Base-by-base conservation (phyloP, 805 yeast genomes). In the Debaryomyces hansenii region DNA sequence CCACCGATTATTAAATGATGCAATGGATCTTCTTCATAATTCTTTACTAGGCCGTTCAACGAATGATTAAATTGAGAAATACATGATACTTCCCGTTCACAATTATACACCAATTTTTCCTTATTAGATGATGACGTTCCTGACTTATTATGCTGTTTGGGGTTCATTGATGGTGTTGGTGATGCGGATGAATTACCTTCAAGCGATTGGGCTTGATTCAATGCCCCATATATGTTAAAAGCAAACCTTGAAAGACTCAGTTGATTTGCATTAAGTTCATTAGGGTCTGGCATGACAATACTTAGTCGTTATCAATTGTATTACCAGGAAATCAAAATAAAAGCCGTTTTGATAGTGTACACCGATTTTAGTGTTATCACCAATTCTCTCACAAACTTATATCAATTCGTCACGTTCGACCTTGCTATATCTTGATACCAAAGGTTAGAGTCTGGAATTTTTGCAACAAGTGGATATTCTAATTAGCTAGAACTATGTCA, bases 161-260 rank as follows among this genome's bases (percentile, higher is more conserved):
- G 51, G 39, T 45, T 45, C 18, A 34, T 33, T 9, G 61, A 54
- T 10, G 60, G 50, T n/a, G 55, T 37, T 11, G 57, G 48, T 5
- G 60, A 52, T 12, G 51, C 37, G n/a, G 47, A 38, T 3, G 50
- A 35, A 15, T 46, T 36, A 20, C 42, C 40, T 8, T 41, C 47
- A 37, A 39, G 24, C 3, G 51, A 41, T 15, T 48, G 42, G 1
- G 54, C 34, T 16, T 40, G 49, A 42, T 53, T 56, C 18, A 62
- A 45, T 7, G 64, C 52, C 4, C 85, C 85, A 59, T 82, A 82
- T 32, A 81, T 78, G 53, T 80, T 78, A 66, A 78, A 81, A 0
- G 86, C 85, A 60, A 82, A 74, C 39, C 82, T 69, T 4, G 85
- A 80, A 48, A 79, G 62, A 31, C 47, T 43, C 44, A 41, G 47